These are phyloP conservation scores for Coemansia sp. DNA, from an alignment of 192 early-diverging fungal genomes.

Conservation along the genomic window DNA sequence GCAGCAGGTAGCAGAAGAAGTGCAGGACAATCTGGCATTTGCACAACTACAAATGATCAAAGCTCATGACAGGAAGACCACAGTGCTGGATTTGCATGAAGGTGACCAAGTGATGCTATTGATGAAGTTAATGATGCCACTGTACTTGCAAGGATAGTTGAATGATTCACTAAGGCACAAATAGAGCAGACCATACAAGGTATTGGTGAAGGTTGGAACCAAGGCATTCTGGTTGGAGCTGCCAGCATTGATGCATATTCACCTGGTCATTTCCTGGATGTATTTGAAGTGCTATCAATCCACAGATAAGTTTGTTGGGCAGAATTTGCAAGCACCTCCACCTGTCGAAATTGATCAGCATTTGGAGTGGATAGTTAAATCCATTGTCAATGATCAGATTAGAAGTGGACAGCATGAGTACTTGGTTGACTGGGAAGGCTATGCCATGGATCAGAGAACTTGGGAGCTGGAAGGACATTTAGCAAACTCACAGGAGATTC, in stretches of 20 bases:
- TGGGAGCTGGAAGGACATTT: no score
- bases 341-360: background rate
- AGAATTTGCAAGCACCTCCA: no score
- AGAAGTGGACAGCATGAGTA: no score
- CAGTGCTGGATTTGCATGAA: background rate
- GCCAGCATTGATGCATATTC: slow-evolving; percentile 4
- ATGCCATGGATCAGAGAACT: no score
- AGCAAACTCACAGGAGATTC: no score
- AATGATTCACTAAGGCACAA: background rate
- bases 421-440: no score
- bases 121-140: background rate
- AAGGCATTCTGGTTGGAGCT: slow-evolving; percentile 8
- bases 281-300: background rate
- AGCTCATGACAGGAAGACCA: background rate
- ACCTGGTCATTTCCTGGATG: slow-evolving; percentile 3
- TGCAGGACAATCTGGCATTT: background rate
- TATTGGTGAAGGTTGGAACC: background rate
- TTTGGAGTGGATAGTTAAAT: background rate
- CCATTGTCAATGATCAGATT: background rate
- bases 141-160: background rate
- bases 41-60: background rate
- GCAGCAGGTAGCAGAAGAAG: background rate
- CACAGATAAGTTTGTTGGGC: background rate
- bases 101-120: slow-evolving; percentile 5
- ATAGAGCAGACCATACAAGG: slow-evolving; percentile 11